These are phyloP conservation scores for Phoma herbarum DNA, from an alignment of 2,329 filamentous ascomycete species.

Conservation along the genomic window DNA sequence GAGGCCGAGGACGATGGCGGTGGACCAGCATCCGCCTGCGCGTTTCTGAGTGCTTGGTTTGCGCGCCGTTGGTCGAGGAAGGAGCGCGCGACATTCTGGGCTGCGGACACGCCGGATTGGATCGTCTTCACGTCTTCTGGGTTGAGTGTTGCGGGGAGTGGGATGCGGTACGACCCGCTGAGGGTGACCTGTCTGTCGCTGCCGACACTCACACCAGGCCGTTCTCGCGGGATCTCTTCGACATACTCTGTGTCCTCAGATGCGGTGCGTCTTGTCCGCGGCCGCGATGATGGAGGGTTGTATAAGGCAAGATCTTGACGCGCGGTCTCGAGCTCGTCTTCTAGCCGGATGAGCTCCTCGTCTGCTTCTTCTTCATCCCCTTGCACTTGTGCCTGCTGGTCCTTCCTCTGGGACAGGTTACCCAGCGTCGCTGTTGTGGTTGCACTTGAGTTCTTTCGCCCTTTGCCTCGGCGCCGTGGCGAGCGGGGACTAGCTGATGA, in stretches of 20 bases:
- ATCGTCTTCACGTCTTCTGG: slow-evolving; percentile 47
- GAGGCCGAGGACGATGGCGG: not conserved
- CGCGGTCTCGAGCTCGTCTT: slow-evolving; percentile 46
- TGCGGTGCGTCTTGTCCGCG: slow-evolving; percentile 8
- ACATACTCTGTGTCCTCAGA: slow-evolving; percentile 30
- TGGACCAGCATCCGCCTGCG: slow-evolving; percentile 11
- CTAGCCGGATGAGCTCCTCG: slow-evolving; percentile 44
- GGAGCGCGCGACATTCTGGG: slow-evolving; percentile 45
- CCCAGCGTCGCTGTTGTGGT: slow-evolving; percentile 34
- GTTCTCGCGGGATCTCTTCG: slow-evolving; percentile 42
- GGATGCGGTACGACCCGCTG: slow-evolving; percentile 48
- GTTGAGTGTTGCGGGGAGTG: slow-evolving; percentile 43
- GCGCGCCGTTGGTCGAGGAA: slow-evolving; percentile 45
- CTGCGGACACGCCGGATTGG: slow-evolving; percentile 46
- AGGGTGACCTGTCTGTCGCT: slow-evolving; percentile 46
- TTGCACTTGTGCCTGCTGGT: not conserved
- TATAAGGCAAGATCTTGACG: slow-evolving; percentile 43
- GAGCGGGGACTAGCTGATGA: slow-evolving; percentile 33
- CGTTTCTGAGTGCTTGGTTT: slow-evolving; percentile 11
- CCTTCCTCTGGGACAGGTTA: not conserved
- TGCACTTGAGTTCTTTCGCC: slow-evolving; percentile 37
- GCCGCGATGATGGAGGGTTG: slow-evolving; percentile 8
- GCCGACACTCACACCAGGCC: not conserved
- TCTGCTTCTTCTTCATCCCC: slow-evolving; percentile 41
- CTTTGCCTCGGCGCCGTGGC: slow-evolving; percentile 45